Base-by-base conservation (phyloP, 306 rosid genomes). In the Delonix regia region DNA sequence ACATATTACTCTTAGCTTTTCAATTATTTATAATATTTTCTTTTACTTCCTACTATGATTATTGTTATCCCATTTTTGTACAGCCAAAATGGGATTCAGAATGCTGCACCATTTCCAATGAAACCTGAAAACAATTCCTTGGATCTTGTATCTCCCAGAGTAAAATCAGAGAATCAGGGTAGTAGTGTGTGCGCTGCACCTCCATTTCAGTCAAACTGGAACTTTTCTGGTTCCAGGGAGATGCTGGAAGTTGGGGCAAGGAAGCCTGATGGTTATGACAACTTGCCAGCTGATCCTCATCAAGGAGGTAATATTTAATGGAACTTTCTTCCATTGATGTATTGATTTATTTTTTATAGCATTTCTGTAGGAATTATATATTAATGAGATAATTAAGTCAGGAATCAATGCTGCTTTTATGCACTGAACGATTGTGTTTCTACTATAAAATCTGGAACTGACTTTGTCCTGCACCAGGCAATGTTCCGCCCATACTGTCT, bases 141-240 rank as follows among this genome's bases (percentile, higher is more conserved):
- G 94, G 98, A 94, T 81, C 97, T 81, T 80, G 92, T 86, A 41
- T 95, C 97, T 75, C 97, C 93, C 27, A 88, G 91, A 81, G 71
- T 87, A 53, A 82, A 81, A 64, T 83, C 86, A 3, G 97, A 89
- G 80, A 87, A 79, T 84, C 96, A 81, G 76, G 85, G 81, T 71
- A 82, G 77, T 70, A 81, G 78, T 49, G 81, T 30, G 25, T 92
- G 65, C 15, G 78, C 87, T 79, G 92, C 97, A 77, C 88, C 88
- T 83, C 30, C 76, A 57, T 83, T 83, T 79, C 97, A 90, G 78
- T 79, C 97, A 57, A 92, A 82, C 75, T 83, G 97, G 92, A 86
- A 86, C 57, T 70, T 83, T 74, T 88, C 97, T 76, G 81, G 91
- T 65, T 83, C 88, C 42, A 79, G 84, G 55, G 94, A 94, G 78